phyloP scores from a whole-genome alignment of 164 flowering plant species.

The Kalanchoe fedtschenkoi region DNA sequence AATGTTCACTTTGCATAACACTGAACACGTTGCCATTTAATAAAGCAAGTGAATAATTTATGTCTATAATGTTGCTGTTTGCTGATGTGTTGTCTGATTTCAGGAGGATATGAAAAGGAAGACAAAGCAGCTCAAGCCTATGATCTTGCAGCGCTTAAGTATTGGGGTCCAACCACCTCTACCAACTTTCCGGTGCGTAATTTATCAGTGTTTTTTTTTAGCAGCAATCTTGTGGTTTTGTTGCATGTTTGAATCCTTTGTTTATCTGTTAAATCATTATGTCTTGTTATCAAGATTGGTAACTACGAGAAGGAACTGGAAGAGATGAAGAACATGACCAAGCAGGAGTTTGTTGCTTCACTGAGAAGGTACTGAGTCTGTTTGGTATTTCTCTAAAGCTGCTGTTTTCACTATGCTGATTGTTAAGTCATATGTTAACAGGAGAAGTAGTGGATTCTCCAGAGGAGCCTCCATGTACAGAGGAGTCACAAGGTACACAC shows the following conservation, averaged over 20 bases:
- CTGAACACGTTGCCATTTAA: not conserved
- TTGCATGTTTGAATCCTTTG: not conserved
- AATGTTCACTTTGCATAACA: not conserved
- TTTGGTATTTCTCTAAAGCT: not conserved
- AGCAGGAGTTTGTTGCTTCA: constrained; percentile 83
- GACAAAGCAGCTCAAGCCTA: constrained; percentile 91
- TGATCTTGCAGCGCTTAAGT: constrained; percentile 86
- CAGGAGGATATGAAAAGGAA: constrained; percentile 93
- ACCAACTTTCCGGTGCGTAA: constrained; percentile 63
- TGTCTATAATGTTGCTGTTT: not conserved
- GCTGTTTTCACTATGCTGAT: not conserved
- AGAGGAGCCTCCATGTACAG: constrained; percentile 81
- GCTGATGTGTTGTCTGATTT: not conserved
- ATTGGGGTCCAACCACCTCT: constrained; percentile 83
- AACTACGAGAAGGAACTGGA: constrained; percentile 58
- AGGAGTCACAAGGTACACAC: constrained; percentile 62
- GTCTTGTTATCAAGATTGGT: constrained; percentile 37
- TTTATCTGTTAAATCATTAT: not conserved
- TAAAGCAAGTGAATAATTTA: not conserved
- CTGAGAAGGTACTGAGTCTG: constrained; percentile 48
- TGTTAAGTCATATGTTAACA: constrained; percentile 7
- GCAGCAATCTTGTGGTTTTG: too few species aligned
- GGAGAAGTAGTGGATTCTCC: constrained; percentile 81
- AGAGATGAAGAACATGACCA: constrained; percentile 87
- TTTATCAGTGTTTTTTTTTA: not conserved